phyloP scores from a whole-genome alignment of 2,329 filamentous ascomycete genomes.

The Acarospora socialis region DNA sequence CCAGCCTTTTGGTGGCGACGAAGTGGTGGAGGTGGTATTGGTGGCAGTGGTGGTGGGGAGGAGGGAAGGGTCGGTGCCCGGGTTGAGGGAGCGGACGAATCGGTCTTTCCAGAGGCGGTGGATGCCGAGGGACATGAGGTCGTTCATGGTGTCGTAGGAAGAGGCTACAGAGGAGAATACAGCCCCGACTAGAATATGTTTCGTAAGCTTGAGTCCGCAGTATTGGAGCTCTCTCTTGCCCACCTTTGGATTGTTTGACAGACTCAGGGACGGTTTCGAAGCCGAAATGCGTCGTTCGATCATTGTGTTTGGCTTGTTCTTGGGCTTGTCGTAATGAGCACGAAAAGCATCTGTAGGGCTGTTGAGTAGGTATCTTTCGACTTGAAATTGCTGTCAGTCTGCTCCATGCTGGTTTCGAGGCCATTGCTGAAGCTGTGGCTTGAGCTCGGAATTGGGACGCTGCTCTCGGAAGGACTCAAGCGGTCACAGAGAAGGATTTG shows the following conservation, averaged over 20 bases:
- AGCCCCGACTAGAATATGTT: constrained; percentile 46
- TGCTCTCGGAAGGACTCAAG: too few species aligned
- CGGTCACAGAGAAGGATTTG: too few species aligned
- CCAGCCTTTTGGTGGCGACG: constrained; percentile 39
- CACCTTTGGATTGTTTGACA: constrained; percentile 58
- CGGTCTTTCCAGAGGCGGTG: constrained; percentile 96
- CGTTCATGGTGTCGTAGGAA: constrained; percentile 97
- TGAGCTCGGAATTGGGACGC: too few species aligned
- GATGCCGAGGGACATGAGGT: constrained; percentile 95
- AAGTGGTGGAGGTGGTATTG: constrained; percentile 16
- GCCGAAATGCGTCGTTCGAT: constrained; percentile 73
- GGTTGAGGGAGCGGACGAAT: constrained; percentile 84
- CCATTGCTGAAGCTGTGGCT: too few species aligned
- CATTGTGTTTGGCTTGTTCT: constrained; percentile 27
- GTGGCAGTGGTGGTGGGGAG: constrained; percentile 19
- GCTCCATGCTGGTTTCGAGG: constrained; percentile 25
- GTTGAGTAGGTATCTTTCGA: constrained; percentile 17
- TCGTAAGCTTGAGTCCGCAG: not conserved
- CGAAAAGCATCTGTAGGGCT: constrained; percentile 36
- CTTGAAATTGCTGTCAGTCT: constrained; percentile 23
- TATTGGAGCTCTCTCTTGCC: constrained; percentile 2
- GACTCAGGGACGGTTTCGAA: constrained; percentile 72
- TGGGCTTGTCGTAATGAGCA: constrained; percentile 28
- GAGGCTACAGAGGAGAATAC: constrained; percentile 94
- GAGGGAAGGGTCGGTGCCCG: constrained; percentile 44